phyloP scores from a whole-genome alignment of 768 basidiomycete species.

The Pleurotus eryngii region DNA sequence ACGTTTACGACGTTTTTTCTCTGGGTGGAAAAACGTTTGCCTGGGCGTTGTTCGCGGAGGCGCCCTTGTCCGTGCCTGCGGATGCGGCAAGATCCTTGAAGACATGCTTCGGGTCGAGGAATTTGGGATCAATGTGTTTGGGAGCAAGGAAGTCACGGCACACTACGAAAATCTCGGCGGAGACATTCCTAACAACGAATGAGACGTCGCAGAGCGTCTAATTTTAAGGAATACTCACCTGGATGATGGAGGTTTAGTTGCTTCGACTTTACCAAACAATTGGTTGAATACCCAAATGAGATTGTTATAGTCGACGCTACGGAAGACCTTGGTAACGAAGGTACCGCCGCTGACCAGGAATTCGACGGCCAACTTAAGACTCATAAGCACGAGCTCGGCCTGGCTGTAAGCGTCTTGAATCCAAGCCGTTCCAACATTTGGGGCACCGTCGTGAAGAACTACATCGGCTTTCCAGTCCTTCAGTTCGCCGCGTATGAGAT shows the following conservation, averaged over 20 bases:
- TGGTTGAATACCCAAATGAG: slow-evolving; percentile 99
- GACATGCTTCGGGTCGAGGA: slow-evolving; percentile 95
- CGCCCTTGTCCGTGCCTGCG: slow-evolving; percentile 46
- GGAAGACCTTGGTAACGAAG: slow-evolving; percentile 98
- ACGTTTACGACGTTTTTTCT: slow-evolving; percentile 90
- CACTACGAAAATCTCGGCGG: slow-evolving; percentile 99
- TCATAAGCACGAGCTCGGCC: slow-evolving; percentile 94
- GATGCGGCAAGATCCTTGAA: slow-evolving; percentile 83
- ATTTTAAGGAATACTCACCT: slow-evolving; percentile 46
- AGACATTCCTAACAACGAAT: slow-evolving; percentile 76
- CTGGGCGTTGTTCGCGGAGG: slow-evolving; percentile 64
- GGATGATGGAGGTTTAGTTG: slow-evolving; percentile 97
- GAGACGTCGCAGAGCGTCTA: slow-evolving; percentile 3
- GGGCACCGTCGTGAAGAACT: slow-evolving; percentile 97
- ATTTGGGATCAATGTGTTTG: slow-evolving; percentile 94
- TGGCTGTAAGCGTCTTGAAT: slow-evolving; percentile 97
- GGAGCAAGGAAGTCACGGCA: slow-evolving; percentile 95
- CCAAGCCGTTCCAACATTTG: slow-evolving; percentile 99
- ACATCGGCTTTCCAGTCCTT: slow-evolving; percentile 99
- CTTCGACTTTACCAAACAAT: slow-evolving; percentile 93
- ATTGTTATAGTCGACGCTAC: slow-evolving; percentile 97
- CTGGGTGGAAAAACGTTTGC: slow-evolving; percentile 97
- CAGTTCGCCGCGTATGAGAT: slow-evolving; percentile 78
- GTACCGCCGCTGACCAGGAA: slow-evolving; percentile 91
- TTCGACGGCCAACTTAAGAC: slow-evolving; percentile 91